Conservation (phyloP, 768 basidiomycete genomes). For the Tricholoma terreum region DNA sequence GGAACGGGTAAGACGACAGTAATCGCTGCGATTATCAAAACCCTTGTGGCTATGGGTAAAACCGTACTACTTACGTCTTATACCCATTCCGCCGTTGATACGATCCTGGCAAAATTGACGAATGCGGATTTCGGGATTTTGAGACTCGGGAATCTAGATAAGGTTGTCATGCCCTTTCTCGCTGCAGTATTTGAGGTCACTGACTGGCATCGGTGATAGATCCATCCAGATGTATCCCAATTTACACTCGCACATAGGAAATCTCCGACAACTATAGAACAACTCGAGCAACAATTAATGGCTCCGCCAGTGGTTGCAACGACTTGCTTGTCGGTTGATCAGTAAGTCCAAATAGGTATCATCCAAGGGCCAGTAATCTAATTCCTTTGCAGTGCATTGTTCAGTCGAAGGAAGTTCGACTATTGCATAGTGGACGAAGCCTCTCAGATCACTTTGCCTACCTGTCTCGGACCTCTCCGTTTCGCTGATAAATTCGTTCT, state of each 20-base stretch:
- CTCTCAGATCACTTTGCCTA: conserved; percentile 94
- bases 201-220: conserved; percentile 38
- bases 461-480: conserved; percentile 89
- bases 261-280: conserved; percentile 66
- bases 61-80: conserved; percentile 88
- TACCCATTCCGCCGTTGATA: conserved; percentile 98
- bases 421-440: conserved; percentile 99
- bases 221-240: conserved; percentile 76
- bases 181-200: not conserved
- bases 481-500: conserved; percentile 90
- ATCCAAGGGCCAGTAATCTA: not conserved
- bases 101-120: conserved; percentile 82
- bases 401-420: conserved; percentile 83
- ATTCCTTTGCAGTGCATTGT: conserved; percentile 60
- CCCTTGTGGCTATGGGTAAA: conserved; percentile 77
- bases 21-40: conserved; percentile 82
- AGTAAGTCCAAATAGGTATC: conserved; percentile 51
- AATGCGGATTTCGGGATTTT: conserved; percentile 69
- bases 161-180: conserved; percentile 45
- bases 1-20: conserved; percentile 98
- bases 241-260: conserved; percentile 61
- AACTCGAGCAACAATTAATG: conserved; percentile 81
- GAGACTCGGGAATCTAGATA: conserved; percentile 87
- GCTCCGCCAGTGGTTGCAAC: conserved; percentile 92
- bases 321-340: conserved; percentile 90